Conservation (phyloP, 2,329 filamentous ascomycete species). For the Ceratocystis lukuohia region DNA sequence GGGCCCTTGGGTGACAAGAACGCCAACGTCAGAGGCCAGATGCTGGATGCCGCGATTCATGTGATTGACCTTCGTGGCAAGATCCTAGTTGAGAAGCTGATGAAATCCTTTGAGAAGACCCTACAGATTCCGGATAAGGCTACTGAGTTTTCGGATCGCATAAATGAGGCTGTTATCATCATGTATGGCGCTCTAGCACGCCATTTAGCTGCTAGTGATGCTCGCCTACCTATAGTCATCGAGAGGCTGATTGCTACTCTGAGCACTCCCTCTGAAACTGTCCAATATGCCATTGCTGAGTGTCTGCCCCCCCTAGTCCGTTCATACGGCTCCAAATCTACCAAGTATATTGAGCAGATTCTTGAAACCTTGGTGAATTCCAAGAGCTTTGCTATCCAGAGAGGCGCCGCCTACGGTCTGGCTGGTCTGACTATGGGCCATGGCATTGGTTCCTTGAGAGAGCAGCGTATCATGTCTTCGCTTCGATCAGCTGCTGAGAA, state of each 20-base stretch:
- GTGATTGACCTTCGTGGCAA: slow-evolving; percentile 74
- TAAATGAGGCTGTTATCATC: slow-evolving; percentile 95
- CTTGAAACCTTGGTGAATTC: slow-evolving; percentile 70
- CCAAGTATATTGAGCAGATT: slow-evolving; percentile 67
- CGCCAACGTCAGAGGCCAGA: slow-evolving; percentile 64
- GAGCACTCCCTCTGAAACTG: slow-evolving; percentile 87
- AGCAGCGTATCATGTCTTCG: slow-evolving; percentile 73
- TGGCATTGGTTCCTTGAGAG: slow-evolving; percentile 66
- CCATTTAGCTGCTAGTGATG: slow-evolving; percentile 73
- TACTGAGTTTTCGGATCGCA: slow-evolving; percentile 68
- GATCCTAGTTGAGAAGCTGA: slow-evolving; percentile 70
- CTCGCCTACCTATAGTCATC: slow-evolving; percentile 76
- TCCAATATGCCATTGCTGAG: slow-evolving; percentile 91
- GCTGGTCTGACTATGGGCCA: slow-evolving; percentile 82
- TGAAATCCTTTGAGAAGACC: slow-evolving; percentile 80
- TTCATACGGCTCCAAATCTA: slow-evolving; percentile 59
- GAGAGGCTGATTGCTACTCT: slow-evolving; percentile 74
- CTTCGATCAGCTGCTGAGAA: slow-evolving; percentile 79
- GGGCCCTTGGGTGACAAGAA: slow-evolving; percentile 80
- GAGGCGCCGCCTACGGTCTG: slow-evolving; percentile 88
- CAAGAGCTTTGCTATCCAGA: slow-evolving; percentile 83
- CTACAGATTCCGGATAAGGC: slow-evolving; percentile 76
- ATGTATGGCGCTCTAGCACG: slow-evolving; percentile 89
- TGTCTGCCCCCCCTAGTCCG: slow-evolving; percentile 85
- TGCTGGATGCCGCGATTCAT: slow-evolving; percentile 77